A percentile compares a stretch with the other conserved stretches of the same genome.
Conservation (phyloP, 208 protist genomes). For the Acanthamoeba lenticulata region DNA sequence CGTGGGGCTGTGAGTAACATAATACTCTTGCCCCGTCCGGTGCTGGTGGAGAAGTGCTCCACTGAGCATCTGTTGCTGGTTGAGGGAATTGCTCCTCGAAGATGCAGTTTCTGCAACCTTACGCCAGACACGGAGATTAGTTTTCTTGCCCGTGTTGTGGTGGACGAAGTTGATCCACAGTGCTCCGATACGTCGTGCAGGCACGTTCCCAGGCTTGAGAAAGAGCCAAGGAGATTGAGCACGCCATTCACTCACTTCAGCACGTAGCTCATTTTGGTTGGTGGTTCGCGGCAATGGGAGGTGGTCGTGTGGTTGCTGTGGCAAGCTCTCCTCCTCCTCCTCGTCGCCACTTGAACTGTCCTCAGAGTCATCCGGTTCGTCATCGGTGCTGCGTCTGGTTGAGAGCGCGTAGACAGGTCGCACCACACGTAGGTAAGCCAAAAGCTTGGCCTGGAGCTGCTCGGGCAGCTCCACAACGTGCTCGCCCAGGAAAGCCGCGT, state of each 20-base stretch:
- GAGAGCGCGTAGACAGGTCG: not conserved
- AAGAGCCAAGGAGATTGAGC: not conserved
- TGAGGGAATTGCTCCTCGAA: not conserved
- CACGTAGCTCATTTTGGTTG: conserved; percentile 14
- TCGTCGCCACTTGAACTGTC: not conserved
- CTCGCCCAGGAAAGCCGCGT: not conserved
- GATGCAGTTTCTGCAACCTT: not conserved
- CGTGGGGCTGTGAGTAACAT: not conserved
- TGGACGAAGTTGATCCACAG: not conserved
- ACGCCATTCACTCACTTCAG: not conserved
- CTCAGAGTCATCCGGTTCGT: no score
- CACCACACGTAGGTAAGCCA: not conserved
- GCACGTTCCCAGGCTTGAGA: not conserved
- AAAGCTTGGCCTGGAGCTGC: not conserved
- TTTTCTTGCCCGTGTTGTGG: not conserved
- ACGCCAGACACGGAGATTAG: not conserved
- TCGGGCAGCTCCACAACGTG: not conserved
- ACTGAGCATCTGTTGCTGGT: not conserved
- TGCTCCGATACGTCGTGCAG: not conserved
- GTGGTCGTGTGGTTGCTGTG: not conserved
- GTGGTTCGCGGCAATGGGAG: not conserved
- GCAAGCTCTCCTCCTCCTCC: not conserved
- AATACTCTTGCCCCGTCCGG: not conserved
- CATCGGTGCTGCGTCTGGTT: not conserved
- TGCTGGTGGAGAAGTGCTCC: not conserved